A percentile compares a stretch with the other conserved stretches of the same genome.
These are phyloP conservation scores for Solanum piurae DNA, from an alignment of 257 asterid genomes.

Conservation along the genomic window DNA sequence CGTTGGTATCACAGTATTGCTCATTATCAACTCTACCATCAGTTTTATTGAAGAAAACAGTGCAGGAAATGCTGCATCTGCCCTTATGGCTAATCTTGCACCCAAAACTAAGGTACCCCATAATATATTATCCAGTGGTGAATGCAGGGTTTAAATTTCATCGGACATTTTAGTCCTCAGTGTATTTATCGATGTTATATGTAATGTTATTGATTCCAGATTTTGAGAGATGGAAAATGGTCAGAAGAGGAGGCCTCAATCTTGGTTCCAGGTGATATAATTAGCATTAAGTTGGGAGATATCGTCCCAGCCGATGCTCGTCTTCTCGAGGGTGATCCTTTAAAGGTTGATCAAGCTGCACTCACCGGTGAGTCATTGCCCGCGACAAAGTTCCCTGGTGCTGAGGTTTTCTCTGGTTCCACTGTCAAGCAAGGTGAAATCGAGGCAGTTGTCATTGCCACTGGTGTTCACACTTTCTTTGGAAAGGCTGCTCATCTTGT, in stretches of 20 bases:
- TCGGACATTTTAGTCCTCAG: not conserved
- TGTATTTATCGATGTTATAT: not conserved
- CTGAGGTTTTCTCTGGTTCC: slow-evolving; percentile 80
- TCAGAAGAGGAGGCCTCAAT: slow-evolving; percentile 68
- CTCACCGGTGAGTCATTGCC: slow-evolving; percentile 89
- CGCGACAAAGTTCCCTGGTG: slow-evolving; percentile 65
- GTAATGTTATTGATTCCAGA: slow-evolving; percentile 12
- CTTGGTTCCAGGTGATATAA: slow-evolving; percentile 85
- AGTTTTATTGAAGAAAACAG: slow-evolving; percentile 78
- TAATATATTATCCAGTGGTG: rapidly evolving
- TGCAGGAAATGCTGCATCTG: slow-evolving; percentile 90
- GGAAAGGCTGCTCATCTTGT: slow-evolving; percentile 98
- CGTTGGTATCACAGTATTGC: slow-evolving; percentile 48
- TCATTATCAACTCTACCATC: slow-evolving; percentile 79
- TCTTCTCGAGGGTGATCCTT: slow-evolving; percentile 83
- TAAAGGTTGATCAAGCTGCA: slow-evolving; percentile 82
- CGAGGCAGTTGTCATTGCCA: slow-evolving; percentile 85
- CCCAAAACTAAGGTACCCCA: slow-evolving; percentile 68
- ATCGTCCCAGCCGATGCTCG: slow-evolving; percentile 92
- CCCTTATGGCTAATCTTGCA: slow-evolving; percentile 92
- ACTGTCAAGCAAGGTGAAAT: slow-evolving; percentile 93
- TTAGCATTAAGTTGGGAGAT: slow-evolving; percentile 83
- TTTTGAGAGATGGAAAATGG: slow-evolving; percentile 89
- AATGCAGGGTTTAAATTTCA: no score
- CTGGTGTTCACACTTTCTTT: slow-evolving; percentile 92